Base-by-base conservation (phyloP, 106 monocot genomes). In the Allium sativum region DNA sequence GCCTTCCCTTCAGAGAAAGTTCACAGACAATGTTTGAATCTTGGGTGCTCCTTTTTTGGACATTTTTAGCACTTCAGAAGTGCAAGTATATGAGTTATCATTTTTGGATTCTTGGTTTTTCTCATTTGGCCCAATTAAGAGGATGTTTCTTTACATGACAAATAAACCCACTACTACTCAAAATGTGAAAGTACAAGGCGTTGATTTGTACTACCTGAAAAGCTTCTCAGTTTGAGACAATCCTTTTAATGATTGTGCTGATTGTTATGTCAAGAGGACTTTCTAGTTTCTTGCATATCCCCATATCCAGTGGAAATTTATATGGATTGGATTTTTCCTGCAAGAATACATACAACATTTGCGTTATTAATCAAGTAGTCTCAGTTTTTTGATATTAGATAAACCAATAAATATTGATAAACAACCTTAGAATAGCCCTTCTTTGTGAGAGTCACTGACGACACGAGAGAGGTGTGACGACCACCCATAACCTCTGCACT, bases 1-100 rank as follows among this genome's bases (percentile, higher is more conserved):
- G 90, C 60, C 79, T 96, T 62, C 87, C 95, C 10, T 96, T 96
- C 69, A 87, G 95, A 16, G 90, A 90, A 71, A 96, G 82, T 71
- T 96, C 95, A 48, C 87, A 95, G 95, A 70, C 54, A 71, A 95
- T 95, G 94, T 62, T 48, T 67, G 81, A 90, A 72, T 84, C 90
- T 55, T 90, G 95, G 90, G 87, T 61, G 56, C 44, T 52, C 86
- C 95, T 68, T 95, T 95, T 68, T 54, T 90, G 50, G 67, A 82
- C 71, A 55, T 79, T 53, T 90, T 84, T 61, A 52, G 72, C 59
- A 61, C 69, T 55, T 59, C 64, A 55, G 58, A 68, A 18, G 52
- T 90, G 21, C 86, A 81, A 71, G 67, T 81, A 52, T 90, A 84
- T 66, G 87, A n/a, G n/a, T n/a, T n/a, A n/a, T n/a, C n/a, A n/a